phyloP scores from a whole-genome alignment of 352 stramenopile genomes.

The Pythium coloratum region DNA sequence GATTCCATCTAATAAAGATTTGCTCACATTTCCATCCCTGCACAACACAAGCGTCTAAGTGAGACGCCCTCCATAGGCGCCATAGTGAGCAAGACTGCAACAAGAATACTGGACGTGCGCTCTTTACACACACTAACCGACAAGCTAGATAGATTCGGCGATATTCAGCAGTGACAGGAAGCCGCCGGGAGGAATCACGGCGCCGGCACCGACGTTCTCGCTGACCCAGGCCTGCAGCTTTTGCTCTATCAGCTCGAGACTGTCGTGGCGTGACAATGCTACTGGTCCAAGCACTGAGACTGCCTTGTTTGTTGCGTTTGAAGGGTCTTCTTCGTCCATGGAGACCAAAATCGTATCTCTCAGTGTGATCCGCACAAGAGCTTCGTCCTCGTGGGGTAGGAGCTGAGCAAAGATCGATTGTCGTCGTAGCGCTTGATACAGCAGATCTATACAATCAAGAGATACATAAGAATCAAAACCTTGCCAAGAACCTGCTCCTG shows the following conservation, averaged over 20 bases:
- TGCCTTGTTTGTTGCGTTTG: constrained; percentile 11
- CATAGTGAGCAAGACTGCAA: too few species aligned
- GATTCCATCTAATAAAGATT: too few species aligned
- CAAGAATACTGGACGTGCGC: too few species aligned
- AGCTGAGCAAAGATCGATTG: constrained; percentile 50
- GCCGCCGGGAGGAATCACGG: constrained; percentile 36
- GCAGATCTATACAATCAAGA: constrained; percentile 36
- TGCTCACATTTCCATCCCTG: too few species aligned
- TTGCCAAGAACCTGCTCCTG: too few species aligned
- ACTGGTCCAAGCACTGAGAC: constrained; percentile 49
- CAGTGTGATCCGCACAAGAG: constrained; percentile 51
- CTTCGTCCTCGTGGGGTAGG: constrained; percentile 43
- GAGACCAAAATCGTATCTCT: constrained; percentile 42
- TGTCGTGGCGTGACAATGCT: constrained; percentile 48
- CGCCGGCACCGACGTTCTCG: constrained; percentile 37
- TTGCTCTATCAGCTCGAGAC: constrained; percentile 51
- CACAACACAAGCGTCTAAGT: too few species aligned
- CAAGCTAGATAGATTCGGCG: constrained; percentile 34
- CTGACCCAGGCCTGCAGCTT: constrained; percentile 57
- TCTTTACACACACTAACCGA: neutral
- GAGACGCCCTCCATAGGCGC: too few species aligned
- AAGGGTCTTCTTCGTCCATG: constrained; percentile 14
- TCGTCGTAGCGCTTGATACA: constrained; percentile 41
- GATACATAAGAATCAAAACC: neutral
- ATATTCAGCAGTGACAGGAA: constrained; percentile 59